Evolutionary conservation across 78 protist genomes (phyloP), one percentile per base, ranked within the genome.

Genomic region (Cavenderia fasciculata): DNA sequence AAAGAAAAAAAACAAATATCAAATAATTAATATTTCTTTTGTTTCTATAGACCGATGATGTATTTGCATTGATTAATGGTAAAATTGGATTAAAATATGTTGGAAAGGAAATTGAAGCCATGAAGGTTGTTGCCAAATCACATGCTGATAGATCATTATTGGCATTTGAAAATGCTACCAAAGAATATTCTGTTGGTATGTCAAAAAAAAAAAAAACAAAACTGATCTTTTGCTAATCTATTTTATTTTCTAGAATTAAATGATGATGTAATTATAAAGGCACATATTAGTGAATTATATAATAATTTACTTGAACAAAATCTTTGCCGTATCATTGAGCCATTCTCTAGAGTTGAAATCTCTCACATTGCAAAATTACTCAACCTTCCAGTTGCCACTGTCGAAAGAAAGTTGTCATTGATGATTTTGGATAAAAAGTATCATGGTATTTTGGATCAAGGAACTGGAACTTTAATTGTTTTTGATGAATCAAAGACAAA

Each of bases 371-470:
- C 99, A 3, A 21, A 31, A 52, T 63, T 95, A 31, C 94, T 98
- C 79, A 59, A 78, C 14, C 87, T 98, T 40, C 94, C 96, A 5
- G 75, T 74, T 2, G 85, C 27, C 6, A 70, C 69, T 7, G 97
- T 97, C 7, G 98, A 98, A 72, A 68, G 87, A 44, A 96, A 95
- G 94, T 89, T 98, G 12, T 96, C 98, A 33, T 95, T 97, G 51
- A 98, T 98, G 99, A 98, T 98, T 56, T 92, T 98, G 16, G 99
- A 98, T 91, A 87, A 96, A 52, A 92, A 96, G 59, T 91, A 98
- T 66, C 52, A 44, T 65, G 99, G 99, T 65, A 97, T 97, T 41
- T 85, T 98, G 14, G 99, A 98, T 94, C 99, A 97, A 75, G 98
- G 98, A 38, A 79, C 96, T 23, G 97, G 96, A 34, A 95, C 98